These are phyloP conservation scores for Diaporthe caulivora DNA, from an alignment of 2,329 filamentous ascomycete species.

Conservation along the genomic window DNA sequence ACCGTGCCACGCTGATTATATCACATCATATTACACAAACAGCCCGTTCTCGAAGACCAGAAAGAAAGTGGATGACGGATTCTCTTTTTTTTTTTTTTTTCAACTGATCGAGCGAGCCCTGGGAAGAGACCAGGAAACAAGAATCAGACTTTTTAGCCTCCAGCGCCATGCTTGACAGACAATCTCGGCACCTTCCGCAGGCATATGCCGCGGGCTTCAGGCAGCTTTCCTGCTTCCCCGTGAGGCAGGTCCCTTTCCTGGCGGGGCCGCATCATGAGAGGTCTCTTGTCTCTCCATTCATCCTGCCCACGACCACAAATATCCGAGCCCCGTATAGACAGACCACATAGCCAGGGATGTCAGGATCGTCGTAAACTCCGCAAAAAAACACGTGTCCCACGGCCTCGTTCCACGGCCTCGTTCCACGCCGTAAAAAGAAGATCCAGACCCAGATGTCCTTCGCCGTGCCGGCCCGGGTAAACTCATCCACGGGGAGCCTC, in stretches of 20 bases:
- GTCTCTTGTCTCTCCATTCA: not conserved
- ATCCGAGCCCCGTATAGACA: not conserved
- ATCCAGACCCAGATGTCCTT: not conserved
- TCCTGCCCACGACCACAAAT: not conserved
- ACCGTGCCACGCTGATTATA: constrained; percentile 3
- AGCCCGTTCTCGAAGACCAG: not conserved
- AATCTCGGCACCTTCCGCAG: constrained; percentile 26
- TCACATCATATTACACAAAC: not conserved
- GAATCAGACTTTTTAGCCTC: constrained; percentile 23
- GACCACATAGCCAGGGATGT: not conserved
- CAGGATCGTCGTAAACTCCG: not conserved
- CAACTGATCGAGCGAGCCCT: not conserved
- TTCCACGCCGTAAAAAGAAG: not conserved
- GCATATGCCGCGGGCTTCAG: constrained; percentile 14
- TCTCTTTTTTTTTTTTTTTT: not conserved
- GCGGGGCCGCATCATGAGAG: not conserved
- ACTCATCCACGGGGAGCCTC: not conserved
- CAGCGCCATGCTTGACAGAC: constrained; percentile 26
- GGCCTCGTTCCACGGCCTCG: not conserved
- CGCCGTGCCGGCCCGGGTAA: not conserved
- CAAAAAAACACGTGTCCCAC: not conserved
- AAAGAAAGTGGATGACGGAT: not conserved
- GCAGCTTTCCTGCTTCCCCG: constrained; percentile 6
- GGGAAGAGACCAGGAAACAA: not conserved
- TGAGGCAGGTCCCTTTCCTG: constrained; percentile 8